Base-by-base conservation (phyloP, 2,329 filamentous ascomycete genomes). In the Neoscytalidium dimidiatum region DNA sequence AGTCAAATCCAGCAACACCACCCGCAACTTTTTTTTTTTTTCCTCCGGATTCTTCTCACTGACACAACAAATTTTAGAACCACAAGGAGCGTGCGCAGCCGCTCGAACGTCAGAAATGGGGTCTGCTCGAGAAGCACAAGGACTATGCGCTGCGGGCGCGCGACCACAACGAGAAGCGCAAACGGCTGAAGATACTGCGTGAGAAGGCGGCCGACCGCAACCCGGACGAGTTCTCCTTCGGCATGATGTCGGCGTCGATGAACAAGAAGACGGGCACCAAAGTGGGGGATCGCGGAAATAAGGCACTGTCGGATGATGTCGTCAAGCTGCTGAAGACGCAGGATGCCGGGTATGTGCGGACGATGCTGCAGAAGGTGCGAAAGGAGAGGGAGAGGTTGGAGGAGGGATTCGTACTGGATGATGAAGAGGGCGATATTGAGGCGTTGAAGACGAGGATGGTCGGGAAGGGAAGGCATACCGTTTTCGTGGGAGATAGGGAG, bases 91-190 rank as follows among this genome's bases (percentile, higher is more conserved):
- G 95, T 72, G 91, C 92, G 38, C 95, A 98, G 78, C 91, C 94
- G 44, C 79, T 87, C 68, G 91, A 94, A 75, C 92, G 95, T 62
- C 83, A 89, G 69, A 92, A 92, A 82, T 92, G 93, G 80, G 95
- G 95, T 69, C 86, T 98, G 23, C 88, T 98, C 67, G 95, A 98
- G 79, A 98, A 99, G 82, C 91, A 95, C 85, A 97, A 97, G 82
- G 87, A 90, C 78, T 90, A 90, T 80, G 84, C 85, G 66, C 84
- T 89, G 65, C 86, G 87, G 62, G 87, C 87, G 19, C 81, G 82
- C 74, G 87, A 89, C 77, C 87, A 88, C 80, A 86, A 87, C 70
- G 73, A 78, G 63, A 90, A 90, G 75, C 85, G 87, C 72, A 79
- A 81, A 64, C 86, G 87, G 67, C 78, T 90, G 63, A 83, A 84